These are phyloP conservation scores for Crataegus laevigata DNA, from an alignment of 306 rosid genomes.

Conservation along the genomic window DNA sequence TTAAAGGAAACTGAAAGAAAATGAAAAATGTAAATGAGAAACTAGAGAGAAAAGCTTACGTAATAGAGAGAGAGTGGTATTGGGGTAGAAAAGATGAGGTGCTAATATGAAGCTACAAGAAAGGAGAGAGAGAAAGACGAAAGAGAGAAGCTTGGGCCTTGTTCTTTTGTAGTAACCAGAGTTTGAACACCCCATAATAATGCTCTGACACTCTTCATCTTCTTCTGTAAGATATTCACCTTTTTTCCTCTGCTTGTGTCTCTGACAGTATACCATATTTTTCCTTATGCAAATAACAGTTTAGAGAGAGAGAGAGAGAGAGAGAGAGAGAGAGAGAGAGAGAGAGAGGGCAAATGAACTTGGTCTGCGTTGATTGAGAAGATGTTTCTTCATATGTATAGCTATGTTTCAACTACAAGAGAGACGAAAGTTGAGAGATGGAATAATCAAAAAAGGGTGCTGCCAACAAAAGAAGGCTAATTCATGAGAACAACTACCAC, in stretches of 20 bases:
- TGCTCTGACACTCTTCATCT: conserved; percentile 43
- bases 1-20: background rate
- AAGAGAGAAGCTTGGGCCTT: conserved; percentile 45
- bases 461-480: background rate
- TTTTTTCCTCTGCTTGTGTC: conserved; percentile 43
- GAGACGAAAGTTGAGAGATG: background rate
- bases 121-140: conserved; percentile 52
- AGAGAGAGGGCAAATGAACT: background rate
- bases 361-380: background rate
- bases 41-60: conserved; percentile 24
- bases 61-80: conserved; percentile 25
- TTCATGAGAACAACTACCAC: background rate
- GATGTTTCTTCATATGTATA: background rate
- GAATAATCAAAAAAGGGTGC: background rate
- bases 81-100: conserved; percentile 40
- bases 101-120: conserved; percentile 45
- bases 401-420: background rate
- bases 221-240: background rate
- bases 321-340: background rate
- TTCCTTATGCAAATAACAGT: background rate
- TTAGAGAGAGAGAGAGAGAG: background rate
- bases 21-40: background rate
- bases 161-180: conserved; percentile 46
- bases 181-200: conserved; percentile 34
- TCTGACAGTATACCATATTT: conserved; percentile 49